phyloP scores from a whole-genome alignment of 106 monocot genomes.

The Platanthera guangdongensis region DNA sequence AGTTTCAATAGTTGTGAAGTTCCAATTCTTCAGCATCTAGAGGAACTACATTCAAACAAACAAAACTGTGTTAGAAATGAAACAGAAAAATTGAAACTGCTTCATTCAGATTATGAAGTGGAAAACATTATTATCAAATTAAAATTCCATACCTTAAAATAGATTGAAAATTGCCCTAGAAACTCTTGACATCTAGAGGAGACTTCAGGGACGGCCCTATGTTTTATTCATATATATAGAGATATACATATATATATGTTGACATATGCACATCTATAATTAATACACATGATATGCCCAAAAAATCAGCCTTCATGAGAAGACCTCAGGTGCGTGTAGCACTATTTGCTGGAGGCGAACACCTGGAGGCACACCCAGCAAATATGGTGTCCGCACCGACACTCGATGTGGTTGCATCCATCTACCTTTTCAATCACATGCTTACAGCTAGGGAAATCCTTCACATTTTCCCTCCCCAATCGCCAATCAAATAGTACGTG shows the following conservation, averaged over 20 bases:
- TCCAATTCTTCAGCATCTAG: no score
- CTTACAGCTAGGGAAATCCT: constrained; percentile 59
- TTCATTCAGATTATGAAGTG: no score
- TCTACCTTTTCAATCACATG: constrained; percentile 76
- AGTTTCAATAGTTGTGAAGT: no score
- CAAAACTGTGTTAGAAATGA: no score
- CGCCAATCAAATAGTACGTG: constrained; percentile 66
- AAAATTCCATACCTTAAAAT: no score
- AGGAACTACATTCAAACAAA: no score
- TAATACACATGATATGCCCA: background rate
- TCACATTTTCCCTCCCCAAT: constrained; percentile 70
- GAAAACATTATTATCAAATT: no score
- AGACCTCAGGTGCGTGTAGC: constrained; percentile 65
- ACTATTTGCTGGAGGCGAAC: constrained; percentile 40
- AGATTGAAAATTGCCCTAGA: no score
- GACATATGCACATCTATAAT: background rate
- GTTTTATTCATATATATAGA: background rate
- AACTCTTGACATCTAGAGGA: no score
- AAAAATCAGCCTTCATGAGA: constrained; percentile 13
- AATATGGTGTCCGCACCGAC: constrained; percentile 68
- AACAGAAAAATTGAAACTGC: no score
- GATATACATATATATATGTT: background rate
- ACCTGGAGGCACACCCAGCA: constrained; percentile 69
- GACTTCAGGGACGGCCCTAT: no score
- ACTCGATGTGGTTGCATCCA: constrained; percentile 83